These are phyloP conservation scores for Saprolegnia parasitica DNA, from an alignment of 352 stramenopile genomes.

Conservation along the genomic window DNA sequence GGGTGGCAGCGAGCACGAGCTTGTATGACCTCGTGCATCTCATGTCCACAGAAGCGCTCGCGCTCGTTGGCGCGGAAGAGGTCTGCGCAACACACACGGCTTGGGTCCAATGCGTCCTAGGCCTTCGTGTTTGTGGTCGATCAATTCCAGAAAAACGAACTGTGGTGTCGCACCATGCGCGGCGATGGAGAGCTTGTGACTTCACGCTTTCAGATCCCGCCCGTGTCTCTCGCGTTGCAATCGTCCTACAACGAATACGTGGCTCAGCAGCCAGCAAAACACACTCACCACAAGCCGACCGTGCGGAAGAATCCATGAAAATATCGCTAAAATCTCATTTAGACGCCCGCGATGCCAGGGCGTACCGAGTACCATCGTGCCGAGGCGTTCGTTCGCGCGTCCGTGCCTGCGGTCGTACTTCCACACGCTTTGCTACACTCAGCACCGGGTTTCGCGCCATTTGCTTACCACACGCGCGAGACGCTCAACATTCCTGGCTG, in stretches of 20 bases:
- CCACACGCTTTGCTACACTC: constrained; percentile 1
- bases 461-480: constrained; percentile 63
- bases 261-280: neutral
- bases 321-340: too few species aligned
- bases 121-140: constrained; percentile 64
- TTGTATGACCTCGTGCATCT: constrained; percentile 56
- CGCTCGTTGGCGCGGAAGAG: constrained; percentile 54
- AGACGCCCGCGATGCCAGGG: too few species aligned
- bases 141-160: constrained; percentile 58
- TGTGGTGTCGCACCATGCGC: constrained; percentile 60
- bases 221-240: constrained; percentile 21
- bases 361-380: too few species aligned
- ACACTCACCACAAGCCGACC: neutral
- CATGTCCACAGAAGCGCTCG: constrained; percentile 44
- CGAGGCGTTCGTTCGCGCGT: neutral
- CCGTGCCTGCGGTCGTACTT: neutral
- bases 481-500: constrained; percentile 53
- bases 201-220: constrained; percentile 42
- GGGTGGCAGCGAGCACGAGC: constrained; percentile 46
- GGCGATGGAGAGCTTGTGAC: constrained; percentile 34
- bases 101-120: constrained; percentile 2
- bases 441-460: constrained; percentile 54
- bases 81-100: neutral
- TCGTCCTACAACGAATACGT: constrained; percentile 22
- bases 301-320: neutral